These are phyloP conservation scores for Exsudoporus frostii DNA, from an alignment of 768 basidiomycete species.

Conservation along the genomic window DNA sequence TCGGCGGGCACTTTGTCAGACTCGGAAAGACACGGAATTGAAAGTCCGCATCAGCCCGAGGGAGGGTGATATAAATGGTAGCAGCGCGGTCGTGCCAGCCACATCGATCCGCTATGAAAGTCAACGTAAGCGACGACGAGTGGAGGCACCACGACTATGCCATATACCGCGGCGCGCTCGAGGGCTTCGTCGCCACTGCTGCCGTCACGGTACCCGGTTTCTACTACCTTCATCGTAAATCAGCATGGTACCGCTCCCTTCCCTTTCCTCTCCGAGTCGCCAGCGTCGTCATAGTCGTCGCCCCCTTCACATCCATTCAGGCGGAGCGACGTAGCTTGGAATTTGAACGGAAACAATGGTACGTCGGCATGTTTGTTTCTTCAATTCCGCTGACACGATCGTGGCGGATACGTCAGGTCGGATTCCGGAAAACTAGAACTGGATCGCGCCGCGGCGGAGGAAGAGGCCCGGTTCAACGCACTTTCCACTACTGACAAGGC, in stretches of 20 bases:
- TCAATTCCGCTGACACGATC: not conserved
- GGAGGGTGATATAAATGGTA: no score
- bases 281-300: slow-evolving; percentile 62
- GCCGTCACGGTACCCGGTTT: slow-evolving; percentile 50
- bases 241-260: slow-evolving; percentile 59
- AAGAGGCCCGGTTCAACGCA: slow-evolving; percentile 46
- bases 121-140: slow-evolving; percentile 42
- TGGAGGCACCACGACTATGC: slow-evolving; percentile 51
- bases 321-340: slow-evolving; percentile 67
- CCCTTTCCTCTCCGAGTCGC: slow-evolving; percentile 69
- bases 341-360: slow-evolving; percentile 66
- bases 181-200: slow-evolving; percentile 49
- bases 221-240: slow-evolving; percentile 48
- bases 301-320: slow-evolving; percentile 66
- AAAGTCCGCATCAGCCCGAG: not conserved
- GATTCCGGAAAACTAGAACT: slow-evolving; percentile 52
- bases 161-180: slow-evolving; percentile 57
- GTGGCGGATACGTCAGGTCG: slow-evolving; percentile 16
- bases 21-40: not conserved
- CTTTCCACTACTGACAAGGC: slow-evolving; percentile 52
- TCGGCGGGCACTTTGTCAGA: no score
- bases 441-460: slow-evolving; percentile 38
- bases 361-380: slow-evolving; percentile 12
- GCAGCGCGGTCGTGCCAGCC: no score
- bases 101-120: no score